Evolutionary conservation across 2,329 filamentous ascomycete genomes (phyloP).

Genomic region (Coniochaeta sp.): DNA sequence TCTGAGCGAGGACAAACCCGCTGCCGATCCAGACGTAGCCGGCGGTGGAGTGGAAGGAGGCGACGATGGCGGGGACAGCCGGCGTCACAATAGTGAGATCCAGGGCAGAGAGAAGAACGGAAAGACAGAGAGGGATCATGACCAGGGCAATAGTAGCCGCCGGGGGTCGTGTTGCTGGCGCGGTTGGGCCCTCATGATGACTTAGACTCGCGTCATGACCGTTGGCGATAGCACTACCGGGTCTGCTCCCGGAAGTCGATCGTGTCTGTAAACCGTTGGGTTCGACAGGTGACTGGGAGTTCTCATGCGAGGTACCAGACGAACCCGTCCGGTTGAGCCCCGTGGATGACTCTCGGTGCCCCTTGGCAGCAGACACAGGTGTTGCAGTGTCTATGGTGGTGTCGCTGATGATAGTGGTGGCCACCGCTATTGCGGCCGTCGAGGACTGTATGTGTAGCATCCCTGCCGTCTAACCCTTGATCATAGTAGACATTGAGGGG

Average conservation of each 20-base stretch:
- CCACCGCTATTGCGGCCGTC: background rate
- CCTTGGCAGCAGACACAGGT: background rate
- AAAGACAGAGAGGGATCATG: slow-evolving; percentile 12
- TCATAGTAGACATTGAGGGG: no score
- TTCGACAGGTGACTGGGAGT: no score
- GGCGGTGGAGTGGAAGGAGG: slow-evolving; percentile 55
- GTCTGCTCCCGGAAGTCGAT: no score
- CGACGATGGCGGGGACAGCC: slow-evolving; percentile 58
- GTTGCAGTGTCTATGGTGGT: background rate
- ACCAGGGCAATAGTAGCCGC: background rate
- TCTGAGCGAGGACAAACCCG: slow-evolving; percentile 65
- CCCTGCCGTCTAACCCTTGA: background rate
- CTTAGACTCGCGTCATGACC: background rate
- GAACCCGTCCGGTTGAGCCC: background rate
- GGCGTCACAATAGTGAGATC: slow-evolving; percentile 60
- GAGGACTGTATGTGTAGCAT: background rate
- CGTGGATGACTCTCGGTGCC: background rate
- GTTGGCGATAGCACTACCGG: background rate
- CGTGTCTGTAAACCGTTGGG: background rate
- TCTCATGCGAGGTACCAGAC: no score
- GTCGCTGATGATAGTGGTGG: background rate
- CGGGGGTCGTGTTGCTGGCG: background rate
- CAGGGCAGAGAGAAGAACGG: slow-evolving; percentile 46
- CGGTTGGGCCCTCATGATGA: background rate
- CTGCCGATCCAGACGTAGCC: slow-evolving; percentile 76